phyloP scores from a whole-genome alignment of 352 stramenopile species.

The Halophytophthora batemanensis region DNA sequence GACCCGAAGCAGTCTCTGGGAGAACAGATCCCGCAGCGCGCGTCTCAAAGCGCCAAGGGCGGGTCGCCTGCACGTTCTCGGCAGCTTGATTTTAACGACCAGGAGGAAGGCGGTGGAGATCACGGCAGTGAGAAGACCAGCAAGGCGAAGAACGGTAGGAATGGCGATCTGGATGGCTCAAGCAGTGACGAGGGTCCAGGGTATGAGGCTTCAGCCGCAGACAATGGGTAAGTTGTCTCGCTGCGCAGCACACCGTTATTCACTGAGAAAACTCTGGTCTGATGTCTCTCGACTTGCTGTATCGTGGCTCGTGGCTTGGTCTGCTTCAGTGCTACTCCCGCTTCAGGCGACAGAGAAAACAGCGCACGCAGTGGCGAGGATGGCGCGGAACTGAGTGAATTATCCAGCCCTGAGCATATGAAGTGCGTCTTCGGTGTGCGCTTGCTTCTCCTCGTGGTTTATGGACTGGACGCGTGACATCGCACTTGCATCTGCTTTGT shows the following conservation, averaged over 20 bases:
- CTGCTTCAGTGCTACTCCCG: too few relatives aligned
- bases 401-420: too few relatives aligned
- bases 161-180: background rate
- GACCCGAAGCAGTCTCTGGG: slow-evolving; percentile 17
- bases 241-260: too few relatives aligned
- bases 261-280: too few relatives aligned
- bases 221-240: too few relatives aligned
- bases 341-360: too few relatives aligned
- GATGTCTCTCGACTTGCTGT: too few relatives aligned
- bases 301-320: too few relatives aligned
- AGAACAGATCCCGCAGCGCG: slow-evolving; percentile 8
- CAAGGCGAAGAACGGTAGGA: background rate
- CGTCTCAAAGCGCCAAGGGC: slow-evolving; percentile 4
- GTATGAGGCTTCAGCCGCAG: background rate
- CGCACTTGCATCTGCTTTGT: background rate
- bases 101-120: slow-evolving; percentile 13
- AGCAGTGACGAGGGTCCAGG: background rate
- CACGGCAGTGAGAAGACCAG: background rate
- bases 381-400: too few relatives aligned
- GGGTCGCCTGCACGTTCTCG: slow-evolving; percentile 17
- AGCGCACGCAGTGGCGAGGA: too few relatives aligned
- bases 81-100: slow-evolving; percentile 34
- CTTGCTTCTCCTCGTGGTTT: too few relatives aligned
- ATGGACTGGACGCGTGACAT: background rate
- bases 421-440: too few relatives aligned